Conservation (phyloP, 176 grass and related monocot genomes). For the Hsuehochloa calcarea region DNA sequence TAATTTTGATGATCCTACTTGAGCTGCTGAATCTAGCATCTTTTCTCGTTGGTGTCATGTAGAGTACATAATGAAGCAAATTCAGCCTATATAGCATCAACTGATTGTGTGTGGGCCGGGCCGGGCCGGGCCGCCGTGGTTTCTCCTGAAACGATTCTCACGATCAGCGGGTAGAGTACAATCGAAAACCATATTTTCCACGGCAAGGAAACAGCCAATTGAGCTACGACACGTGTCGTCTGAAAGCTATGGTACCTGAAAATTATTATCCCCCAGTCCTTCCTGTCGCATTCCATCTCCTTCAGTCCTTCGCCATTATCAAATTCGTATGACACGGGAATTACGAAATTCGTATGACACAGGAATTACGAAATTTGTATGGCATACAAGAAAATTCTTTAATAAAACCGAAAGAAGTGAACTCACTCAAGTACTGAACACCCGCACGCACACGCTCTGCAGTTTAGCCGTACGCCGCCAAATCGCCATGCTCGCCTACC, state of each 20-base stretch:
- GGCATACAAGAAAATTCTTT: no score
- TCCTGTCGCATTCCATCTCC: constrained; percentile 22
- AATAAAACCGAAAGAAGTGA: background rate
- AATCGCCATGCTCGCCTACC: constrained; percentile 54
- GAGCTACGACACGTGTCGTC: background rate
- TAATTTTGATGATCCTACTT: background rate
- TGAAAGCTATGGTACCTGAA: constrained; percentile 23
- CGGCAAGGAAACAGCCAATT: background rate
- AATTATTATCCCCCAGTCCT: background rate
- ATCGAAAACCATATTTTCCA: background rate
- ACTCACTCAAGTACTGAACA: background rate
- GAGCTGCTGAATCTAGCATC: background rate
- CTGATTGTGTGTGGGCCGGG: background rate
- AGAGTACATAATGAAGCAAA: background rate
- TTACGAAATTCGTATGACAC: no score
- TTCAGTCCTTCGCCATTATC: constrained; percentile 28
- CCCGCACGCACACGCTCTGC: background rate
- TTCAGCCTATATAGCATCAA: background rate
- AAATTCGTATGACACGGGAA: no score
- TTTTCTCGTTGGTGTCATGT: background rate
- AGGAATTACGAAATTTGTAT: no score
- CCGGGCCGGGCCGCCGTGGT: background rate
- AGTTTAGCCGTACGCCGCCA: constrained; percentile 15
- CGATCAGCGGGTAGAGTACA: background rate
- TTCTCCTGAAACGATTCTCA: background rate